phyloP scores from a whole-genome alignment of 1,284 basidiomycete genomes.

The Papiliotrema terrestris region DNA sequence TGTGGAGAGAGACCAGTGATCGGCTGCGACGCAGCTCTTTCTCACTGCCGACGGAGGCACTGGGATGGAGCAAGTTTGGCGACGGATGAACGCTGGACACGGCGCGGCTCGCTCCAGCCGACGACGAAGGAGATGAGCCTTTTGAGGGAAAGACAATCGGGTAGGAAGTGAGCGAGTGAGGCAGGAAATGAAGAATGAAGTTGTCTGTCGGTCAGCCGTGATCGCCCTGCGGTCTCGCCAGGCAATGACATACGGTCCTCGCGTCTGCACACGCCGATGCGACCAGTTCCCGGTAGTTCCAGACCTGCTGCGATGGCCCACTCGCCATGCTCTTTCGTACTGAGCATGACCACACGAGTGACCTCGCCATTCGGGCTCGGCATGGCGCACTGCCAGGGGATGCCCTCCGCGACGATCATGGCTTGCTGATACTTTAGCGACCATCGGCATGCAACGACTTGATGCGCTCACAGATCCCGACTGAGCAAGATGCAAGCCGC shows the following conservation, averaged over 20 bases:
- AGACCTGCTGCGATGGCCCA: slow-evolving; percentile 23
- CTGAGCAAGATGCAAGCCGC: slow-evolving; percentile 24
- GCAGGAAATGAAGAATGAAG: slow-evolving; percentile 34
- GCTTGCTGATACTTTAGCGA: slow-evolving; percentile 6
- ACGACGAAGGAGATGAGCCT: background rate
- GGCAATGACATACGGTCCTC: slow-evolving; percentile 13
- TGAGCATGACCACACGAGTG: slow-evolving; percentile 35
- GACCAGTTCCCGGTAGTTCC: slow-evolving; percentile 40
- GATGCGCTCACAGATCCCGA: slow-evolving; percentile 16
- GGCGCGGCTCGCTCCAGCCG: background rate
- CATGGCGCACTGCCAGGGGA: slow-evolving; percentile 38
- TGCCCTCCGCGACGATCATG: slow-evolving; percentile 29
- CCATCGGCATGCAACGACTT: background rate
- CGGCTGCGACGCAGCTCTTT: slow-evolving; percentile 4
- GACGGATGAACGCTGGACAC: background rate
- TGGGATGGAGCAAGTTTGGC: background rate
- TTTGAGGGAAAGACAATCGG: slow-evolving; percentile 25
- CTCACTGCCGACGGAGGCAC: background rate
- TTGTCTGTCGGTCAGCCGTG: slow-evolving; percentile 9
- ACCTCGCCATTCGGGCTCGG: slow-evolving; percentile 42
- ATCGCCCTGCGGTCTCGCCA: background rate
- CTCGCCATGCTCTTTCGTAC: background rate
- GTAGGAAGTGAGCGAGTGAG: slow-evolving; percentile 34
- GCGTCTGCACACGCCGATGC: slow-evolving; percentile 22
- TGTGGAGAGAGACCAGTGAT: slow-evolving; percentile 8